Evolutionary conservation across 352 stramenopile species (phyloP).

Genomic region (Globisporangium radiosum): DNA sequence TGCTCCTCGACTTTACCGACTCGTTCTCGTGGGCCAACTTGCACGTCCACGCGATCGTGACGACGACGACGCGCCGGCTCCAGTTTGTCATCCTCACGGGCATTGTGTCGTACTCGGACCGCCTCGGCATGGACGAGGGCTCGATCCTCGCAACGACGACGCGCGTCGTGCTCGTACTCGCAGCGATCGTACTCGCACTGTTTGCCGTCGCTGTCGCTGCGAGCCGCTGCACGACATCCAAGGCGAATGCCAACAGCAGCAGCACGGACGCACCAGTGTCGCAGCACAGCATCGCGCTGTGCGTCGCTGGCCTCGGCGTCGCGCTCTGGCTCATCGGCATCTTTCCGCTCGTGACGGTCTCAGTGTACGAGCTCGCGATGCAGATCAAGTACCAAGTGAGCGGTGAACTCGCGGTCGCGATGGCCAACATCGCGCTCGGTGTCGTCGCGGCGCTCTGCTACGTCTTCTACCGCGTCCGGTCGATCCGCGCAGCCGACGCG

Average conservation of each 20-base stretch:
- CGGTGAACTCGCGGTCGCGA: slow-evolving; percentile 31
- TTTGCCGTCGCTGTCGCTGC: slow-evolving; percentile 22
- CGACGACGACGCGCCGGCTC: slow-evolving; percentile 28
- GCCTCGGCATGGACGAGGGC: slow-evolving; percentile 52
- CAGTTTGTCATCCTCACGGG: slow-evolving; percentile 52
- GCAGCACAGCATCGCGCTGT: slow-evolving; percentile 42
- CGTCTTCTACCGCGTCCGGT: slow-evolving; percentile 33
- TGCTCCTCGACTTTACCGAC: slow-evolving; percentile 69
- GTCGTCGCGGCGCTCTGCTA: slow-evolving; percentile 34
- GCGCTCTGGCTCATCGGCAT: slow-evolving; percentile 48
- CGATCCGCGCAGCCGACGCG: slow-evolving; percentile 26
- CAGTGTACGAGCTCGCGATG: slow-evolving; percentile 60
- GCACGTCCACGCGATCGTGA: slow-evolving; percentile 34
- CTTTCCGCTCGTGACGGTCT: slow-evolving; percentile 48
- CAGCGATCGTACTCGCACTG: slow-evolving; percentile 26
- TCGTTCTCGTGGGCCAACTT: slow-evolving; percentile 71
- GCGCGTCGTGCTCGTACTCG: slow-evolving; percentile 37
- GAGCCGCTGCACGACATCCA: background rate
- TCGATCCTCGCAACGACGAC: slow-evolving; percentile 31
- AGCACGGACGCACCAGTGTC: slow-evolving; percentile 8
- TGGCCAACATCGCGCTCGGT: slow-evolving; percentile 41
- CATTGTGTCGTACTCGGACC: slow-evolving; percentile 65
- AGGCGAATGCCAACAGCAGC: background rate
- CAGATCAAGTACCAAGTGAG: slow-evolving; percentile 45
- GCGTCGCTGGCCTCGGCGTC: slow-evolving; percentile 38